phyloP scores from a whole-genome alignment of 345 rosid genomes.

The Eucalyptus decipiens region DNA sequence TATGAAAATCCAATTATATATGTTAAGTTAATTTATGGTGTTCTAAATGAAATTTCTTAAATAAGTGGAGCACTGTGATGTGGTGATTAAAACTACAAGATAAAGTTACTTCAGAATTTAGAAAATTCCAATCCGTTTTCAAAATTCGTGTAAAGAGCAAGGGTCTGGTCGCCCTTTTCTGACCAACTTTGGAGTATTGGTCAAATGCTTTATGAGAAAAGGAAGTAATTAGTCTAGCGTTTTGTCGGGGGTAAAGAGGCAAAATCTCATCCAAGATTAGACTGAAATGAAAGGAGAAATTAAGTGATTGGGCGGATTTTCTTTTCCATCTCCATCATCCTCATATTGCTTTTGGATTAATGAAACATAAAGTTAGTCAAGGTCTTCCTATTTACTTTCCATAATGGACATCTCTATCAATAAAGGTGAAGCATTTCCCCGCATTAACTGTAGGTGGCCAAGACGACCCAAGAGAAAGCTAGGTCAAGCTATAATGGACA shows the following conservation, averaged over 20 bases:
- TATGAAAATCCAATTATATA: not conserved
- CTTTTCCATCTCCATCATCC: not conserved
- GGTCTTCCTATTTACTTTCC: too few species aligned
- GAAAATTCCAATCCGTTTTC: too few species aligned
- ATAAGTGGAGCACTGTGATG: rapidly evolving
- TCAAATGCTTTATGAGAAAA: not conserved
- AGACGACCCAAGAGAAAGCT: too few species aligned
- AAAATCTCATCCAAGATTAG: not conserved
- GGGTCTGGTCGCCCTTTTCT: too few species aligned
- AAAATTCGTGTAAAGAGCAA: too few species aligned
- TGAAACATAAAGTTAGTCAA: not conserved
- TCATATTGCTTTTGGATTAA: not conserved
- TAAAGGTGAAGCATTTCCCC: not conserved
- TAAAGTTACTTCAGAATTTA: too few species aligned
- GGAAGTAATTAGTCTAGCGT: not conserved
- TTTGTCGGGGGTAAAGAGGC: not conserved
- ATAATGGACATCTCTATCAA: too few species aligned
- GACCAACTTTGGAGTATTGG: too few species aligned
- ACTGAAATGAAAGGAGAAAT: not conserved
- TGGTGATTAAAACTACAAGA: too few species aligned
- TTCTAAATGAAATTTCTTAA: too few species aligned
- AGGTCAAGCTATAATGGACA: too few species aligned
- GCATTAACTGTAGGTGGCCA: not conserved
- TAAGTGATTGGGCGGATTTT: rapidly evolving
- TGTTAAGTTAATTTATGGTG: too few species aligned